These are phyloP conservation scores for Candida multigemmis DNA, from an alignment of 805 yeast species.

Conservation along the genomic window DNA sequence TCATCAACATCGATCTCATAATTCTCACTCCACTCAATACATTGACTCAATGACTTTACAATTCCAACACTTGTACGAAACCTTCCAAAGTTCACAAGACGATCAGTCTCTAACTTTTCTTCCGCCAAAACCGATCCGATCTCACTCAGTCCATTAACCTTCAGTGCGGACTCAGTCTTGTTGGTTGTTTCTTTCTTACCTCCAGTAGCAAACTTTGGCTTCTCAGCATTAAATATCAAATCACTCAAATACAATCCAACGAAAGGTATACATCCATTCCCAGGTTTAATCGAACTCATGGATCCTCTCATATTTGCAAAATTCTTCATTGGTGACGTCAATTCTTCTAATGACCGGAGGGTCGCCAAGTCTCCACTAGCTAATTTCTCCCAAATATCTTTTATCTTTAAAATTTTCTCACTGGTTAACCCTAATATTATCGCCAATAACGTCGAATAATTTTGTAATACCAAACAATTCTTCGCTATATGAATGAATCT, in stretches of 20 bases:
- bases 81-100: slow-evolving; percentile 66
- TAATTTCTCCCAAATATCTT: slow-evolving; percentile 65
- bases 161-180: slow-evolving; percentile 4
- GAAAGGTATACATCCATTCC: slow-evolving; percentile 82
- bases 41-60: slow-evolving; percentile 66
- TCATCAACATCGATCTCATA: slow-evolving; percentile 49
- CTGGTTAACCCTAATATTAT: slow-evolving; percentile 74
- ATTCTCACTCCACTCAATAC: slow-evolving; percentile 76
- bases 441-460: slow-evolving; percentile 83
- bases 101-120: slow-evolving; percentile 13
- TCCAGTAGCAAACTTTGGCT: slow-evolving; percentile 37
- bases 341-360: slow-evolving; percentile 57
- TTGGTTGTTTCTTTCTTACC: slow-evolving; percentile 4
- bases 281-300: slow-evolving; percentile 49
- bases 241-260: slow-evolving; percentile 82
- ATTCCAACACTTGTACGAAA: slow-evolving; percentile 69
- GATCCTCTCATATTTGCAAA: slow-evolving; percentile 59
- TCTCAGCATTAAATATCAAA: slow-evolving; percentile 62
- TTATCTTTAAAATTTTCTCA: slow-evolving; percentile 46
- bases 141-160: slow-evolving; percentile 2
- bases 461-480: slow-evolving; percentile 62
- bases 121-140: slow-evolving; percentile 5
- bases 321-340: slow-evolving; percentile 69
- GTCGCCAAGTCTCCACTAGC: slow-evolving; percentile 64
- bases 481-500: slow-evolving; percentile 82